A percentile compares a stretch with the other conserved stretches of the same genome.
Evolutionary conservation across 2,329 filamentous ascomycete genomes (phyloP).

Genomic region (Coniochaeta hoffmannii): DNA sequence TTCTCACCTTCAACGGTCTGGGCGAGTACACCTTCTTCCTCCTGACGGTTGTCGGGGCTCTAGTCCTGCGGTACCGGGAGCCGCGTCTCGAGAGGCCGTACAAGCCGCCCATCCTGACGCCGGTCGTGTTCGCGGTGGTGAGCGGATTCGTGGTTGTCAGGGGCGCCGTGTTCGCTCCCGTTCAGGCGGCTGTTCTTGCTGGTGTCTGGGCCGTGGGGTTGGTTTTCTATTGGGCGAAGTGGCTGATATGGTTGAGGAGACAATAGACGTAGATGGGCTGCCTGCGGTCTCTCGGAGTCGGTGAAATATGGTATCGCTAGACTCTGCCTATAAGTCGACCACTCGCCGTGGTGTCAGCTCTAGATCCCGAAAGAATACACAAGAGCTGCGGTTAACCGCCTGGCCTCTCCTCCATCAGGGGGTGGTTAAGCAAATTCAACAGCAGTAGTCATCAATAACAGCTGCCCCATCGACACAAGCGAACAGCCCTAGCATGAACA

Average conservation of each 20-base stretch:
- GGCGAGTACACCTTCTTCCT: slow-evolving; percentile 60
- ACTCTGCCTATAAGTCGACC: too few relatives aligned
- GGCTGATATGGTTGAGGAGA: slow-evolving; percentile 1
- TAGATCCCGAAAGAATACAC: too few relatives aligned
- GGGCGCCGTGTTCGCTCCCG: slow-evolving; percentile 51
- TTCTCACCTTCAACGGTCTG: slow-evolving; percentile 53
- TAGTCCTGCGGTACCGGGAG: slow-evolving; percentile 49
- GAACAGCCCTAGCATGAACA: too few relatives aligned
- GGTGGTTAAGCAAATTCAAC: too few relatives aligned
- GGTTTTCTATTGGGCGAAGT: slow-evolving; percentile 26
- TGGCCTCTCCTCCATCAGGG: too few relatives aligned
- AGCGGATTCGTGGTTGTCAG: slow-evolving; percentile 53
- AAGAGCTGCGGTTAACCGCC: too few relatives aligned
- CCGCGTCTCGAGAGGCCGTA: slow-evolving; percentile 48
- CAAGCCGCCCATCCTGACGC: slow-evolving; percentile 42
- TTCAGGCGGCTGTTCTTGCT: slow-evolving; percentile 44
- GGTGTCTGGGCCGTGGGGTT: slow-evolving; percentile 42
- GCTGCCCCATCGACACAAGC: too few relatives aligned
- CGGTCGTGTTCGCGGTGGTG: slow-evolving; percentile 45
- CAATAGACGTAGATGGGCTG: neutral
- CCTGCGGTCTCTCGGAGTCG: too few relatives aligned
- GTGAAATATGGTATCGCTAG: too few relatives aligned
- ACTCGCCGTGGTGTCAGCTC: too few relatives aligned
- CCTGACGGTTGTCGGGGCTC: slow-evolving; percentile 50
- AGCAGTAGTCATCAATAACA: too few relatives aligned